Evolutionary conservation across 768 basidiomycete species (phyloP).

Genomic region (Galerina sulciceps): DNA sequence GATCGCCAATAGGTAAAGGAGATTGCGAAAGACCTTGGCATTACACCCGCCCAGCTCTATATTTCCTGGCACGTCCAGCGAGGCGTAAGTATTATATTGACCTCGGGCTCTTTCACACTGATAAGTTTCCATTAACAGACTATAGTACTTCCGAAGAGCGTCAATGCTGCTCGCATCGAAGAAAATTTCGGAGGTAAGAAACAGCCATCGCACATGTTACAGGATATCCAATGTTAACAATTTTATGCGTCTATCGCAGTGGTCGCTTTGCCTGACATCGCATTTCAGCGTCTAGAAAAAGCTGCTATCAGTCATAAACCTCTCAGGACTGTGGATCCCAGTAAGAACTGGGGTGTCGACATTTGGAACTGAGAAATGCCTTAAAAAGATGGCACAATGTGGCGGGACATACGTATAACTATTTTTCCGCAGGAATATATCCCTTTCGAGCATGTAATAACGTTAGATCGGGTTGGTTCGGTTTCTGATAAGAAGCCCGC

Average conservation of each 20-base stretch:
- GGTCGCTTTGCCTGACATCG: constrained; percentile 37
- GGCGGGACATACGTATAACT: not conserved
- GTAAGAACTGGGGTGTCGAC: constrained; percentile 65
- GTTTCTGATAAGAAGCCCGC: too few relatives aligned
- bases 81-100: constrained; percentile 52
- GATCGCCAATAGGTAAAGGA: constrained; percentile 44
- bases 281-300: constrained; percentile 50
- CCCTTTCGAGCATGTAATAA: not conserved
- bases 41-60: constrained; percentile 77
- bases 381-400: not conserved
- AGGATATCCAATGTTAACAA: not conserved
- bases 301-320: constrained; percentile 60
- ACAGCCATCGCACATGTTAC: not conserved
- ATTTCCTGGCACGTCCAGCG: constrained; percentile 81
- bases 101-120: not conserved
- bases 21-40: constrained; percentile 63
- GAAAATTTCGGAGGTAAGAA: constrained; percentile 72
- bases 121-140: constrained; percentile 41
- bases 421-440: not conserved
- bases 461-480: too few relatives aligned
- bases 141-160: constrained; percentile 78
- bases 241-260: constrained; percentile 26
- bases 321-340: constrained; percentile 60
- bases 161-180: constrained; percentile 65
- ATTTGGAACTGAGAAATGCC: constrained; percentile 52